Conservation (phyloP, 192 early-diverging fungal species). For the Coemansia asiatica region DNA sequence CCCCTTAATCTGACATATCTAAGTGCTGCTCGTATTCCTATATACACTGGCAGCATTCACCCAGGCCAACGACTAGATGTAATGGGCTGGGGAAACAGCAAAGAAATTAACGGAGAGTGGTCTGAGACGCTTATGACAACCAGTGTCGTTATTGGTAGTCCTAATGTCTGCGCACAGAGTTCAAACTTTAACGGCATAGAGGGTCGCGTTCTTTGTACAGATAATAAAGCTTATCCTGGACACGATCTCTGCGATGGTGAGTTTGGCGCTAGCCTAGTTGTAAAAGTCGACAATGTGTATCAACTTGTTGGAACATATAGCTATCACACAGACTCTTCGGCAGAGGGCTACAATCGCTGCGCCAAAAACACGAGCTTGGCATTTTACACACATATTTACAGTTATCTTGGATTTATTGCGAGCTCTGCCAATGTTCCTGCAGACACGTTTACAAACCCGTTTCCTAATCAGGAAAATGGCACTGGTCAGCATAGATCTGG, state of each 20-base stretch:
- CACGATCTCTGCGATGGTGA: constrained; percentile 16
- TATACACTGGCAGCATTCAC: constrained; percentile 8
- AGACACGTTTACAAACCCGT: constrained; percentile 8
- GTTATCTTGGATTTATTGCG: constrained; percentile 12
- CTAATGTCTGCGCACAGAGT: background rate
- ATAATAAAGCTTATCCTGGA: constrained; percentile 6
- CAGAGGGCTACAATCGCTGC: constrained; percentile 5
- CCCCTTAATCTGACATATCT: background rate
- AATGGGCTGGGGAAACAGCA: constrained; percentile 9
- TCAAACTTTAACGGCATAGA: constrained; percentile 11
- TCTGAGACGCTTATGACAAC: constrained; percentile 8
- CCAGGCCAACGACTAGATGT: background rate
- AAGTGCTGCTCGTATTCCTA: constrained; percentile 1
- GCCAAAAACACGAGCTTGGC: constrained; percentile 15
- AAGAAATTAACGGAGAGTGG: constrained; percentile 2
- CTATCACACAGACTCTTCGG: constrained; percentile 7
- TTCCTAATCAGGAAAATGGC: background rate
- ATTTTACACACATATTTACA: constrained; percentile 11
- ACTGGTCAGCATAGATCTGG: background rate
- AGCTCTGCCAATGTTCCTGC: background rate
- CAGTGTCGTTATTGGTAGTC: background rate
- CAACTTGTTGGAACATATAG: constrained; percentile 11
- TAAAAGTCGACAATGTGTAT: background rate
- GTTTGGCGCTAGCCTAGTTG: constrained; percentile 9
- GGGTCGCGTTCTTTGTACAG: constrained; percentile 10